Percentiles rank a stretch among this genome's conserved stretches.
Evolutionary conservation across 163 green algal genomes (phyloP).

Genomic region (Scenedesmus sp.): DNA sequence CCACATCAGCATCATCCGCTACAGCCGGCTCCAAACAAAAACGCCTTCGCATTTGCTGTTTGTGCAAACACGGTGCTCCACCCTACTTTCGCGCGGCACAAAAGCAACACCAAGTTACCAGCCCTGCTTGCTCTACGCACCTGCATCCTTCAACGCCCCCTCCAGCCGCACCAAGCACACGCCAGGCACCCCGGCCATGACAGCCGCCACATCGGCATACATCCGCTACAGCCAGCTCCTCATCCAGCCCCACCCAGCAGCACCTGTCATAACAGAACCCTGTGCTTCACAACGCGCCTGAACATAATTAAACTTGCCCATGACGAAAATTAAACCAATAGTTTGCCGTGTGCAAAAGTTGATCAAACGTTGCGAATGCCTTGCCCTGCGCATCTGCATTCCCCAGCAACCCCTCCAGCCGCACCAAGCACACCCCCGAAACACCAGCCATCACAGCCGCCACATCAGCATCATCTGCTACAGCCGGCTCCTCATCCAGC

Average conservation of each 20-base stretch:
- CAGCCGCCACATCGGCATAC: constrained; percentile 7
- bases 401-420: constrained; percentile 1
- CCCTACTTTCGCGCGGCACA: neutral
- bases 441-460: constrained; percentile 4
- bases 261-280: neutral
- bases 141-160: neutral
- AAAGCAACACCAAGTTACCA: neutral
- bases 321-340: neutral
- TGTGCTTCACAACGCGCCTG: too few species aligned
- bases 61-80: too few species aligned
- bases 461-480: constrained; percentile 22
- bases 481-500: constrained; percentile 11
- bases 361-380: neutral
- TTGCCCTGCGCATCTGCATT: neutral
- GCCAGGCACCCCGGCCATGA: constrained; percentile 2
- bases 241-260: constrained; percentile 2
- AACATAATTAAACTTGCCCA: neutral
- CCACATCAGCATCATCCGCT: constrained; percentile 21
- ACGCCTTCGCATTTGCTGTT: too few species aligned
- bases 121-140: neutral
- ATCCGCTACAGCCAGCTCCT: constrained; percentile 27
- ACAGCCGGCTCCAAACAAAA: constrained; percentile 9
- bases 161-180: constrained; percentile 25
- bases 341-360: neutral
- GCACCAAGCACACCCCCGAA: neutral